These are phyloP conservation scores for Alternaria longipes DNA, from an alignment of 2,329 filamentous ascomycete species.

Conservation along the genomic window DNA sequence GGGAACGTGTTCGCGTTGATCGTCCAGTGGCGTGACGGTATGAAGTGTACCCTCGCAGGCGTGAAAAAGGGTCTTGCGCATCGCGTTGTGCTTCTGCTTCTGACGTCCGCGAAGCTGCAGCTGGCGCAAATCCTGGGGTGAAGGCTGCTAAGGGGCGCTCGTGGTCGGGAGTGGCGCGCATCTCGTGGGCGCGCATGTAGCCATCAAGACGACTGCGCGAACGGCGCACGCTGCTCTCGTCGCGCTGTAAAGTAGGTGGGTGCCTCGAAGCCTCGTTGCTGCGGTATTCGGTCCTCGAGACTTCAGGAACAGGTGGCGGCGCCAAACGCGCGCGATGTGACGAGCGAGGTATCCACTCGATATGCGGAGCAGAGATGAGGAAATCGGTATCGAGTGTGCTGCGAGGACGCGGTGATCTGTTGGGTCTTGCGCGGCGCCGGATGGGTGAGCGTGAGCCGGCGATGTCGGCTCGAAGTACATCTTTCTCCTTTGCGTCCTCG, in stretches of 20 bases:
- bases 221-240: conserved; percentile 23
- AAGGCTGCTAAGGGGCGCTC: conserved; percentile 39
- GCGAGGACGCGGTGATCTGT: conserved; percentile 32
- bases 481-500: conserved; percentile 56
- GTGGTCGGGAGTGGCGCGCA: conserved; percentile 20
- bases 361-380: conserved; percentile 18
- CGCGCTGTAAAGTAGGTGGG: conserved; percentile 25
- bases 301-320: conserved; percentile 48
- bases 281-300: conserved; percentile 30
- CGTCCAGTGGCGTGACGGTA: conserved; percentile 18
- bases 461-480: conserved; percentile 61
- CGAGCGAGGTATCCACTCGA: conserved; percentile 26
- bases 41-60: conserved; percentile 16
- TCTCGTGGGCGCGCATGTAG: conserved; percentile 26
- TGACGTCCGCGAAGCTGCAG: conserved; percentile 26
- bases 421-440: conserved; percentile 57
- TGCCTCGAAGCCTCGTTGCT: conserved; percentile 26
- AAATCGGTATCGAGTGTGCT: conserved; percentile 31
- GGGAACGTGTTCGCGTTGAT: conserved; percentile 26
- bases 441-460: conserved; percentile 66
- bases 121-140: conserved; percentile 49
- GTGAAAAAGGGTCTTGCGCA: conserved; percentile 11
- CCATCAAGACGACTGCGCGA: conserved; percentile 21
- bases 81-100: conserved; percentile 15
- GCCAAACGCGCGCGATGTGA: conserved; percentile 36